A percentile compares a stretch with the other conserved stretches of the same genome.
phyloP scores from a whole-genome alignment of 108 stramenopile species.

The Nitzschia sp. region DNA sequence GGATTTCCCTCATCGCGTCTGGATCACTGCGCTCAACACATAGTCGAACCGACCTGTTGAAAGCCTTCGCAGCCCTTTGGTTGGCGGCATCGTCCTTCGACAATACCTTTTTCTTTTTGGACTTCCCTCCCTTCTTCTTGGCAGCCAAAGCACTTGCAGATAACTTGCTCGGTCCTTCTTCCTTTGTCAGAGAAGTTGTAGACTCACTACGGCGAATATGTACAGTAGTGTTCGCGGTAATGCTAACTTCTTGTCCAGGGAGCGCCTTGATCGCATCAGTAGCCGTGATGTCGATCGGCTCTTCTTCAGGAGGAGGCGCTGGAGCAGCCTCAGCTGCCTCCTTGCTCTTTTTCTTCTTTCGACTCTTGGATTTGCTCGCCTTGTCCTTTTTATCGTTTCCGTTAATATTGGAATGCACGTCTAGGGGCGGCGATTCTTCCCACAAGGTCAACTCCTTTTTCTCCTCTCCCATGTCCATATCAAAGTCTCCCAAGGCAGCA shows the following conservation, averaged over 20 bases:
- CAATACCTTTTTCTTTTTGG: slow-evolving; percentile 59
- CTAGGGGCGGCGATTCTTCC: neutral
- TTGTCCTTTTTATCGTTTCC: slow-evolving; percentile 3
- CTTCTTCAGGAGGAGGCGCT: slow-evolving; percentile 15
- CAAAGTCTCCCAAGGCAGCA: slow-evolving; percentile 41
- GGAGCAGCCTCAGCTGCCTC: slow-evolving; percentile 19
- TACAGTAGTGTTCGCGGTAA: slow-evolving; percentile 67
- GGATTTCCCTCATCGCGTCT: slow-evolving; percentile 64
- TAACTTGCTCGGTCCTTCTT: slow-evolving; percentile 15
- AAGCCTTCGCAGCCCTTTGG: slow-evolving; percentile 66
- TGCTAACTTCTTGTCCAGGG: slow-evolving; percentile 79
- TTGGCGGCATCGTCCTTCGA: slow-evolving; percentile 72
- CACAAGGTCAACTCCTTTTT: slow-evolving; percentile 21
- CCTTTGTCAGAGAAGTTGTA: slow-evolving; percentile 44
- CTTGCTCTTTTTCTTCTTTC: slow-evolving; percentile 47
- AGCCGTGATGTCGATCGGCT: slow-evolving; percentile 34
- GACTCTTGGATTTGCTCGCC: slow-evolving; percentile 19
- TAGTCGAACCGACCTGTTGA: slow-evolving; percentile 70
- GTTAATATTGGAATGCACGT: neutral
- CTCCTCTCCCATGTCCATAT: slow-evolving; percentile 19
- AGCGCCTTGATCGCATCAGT: slow-evolving; percentile 70
- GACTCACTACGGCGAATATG: slow-evolving; percentile 61
- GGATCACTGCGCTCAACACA: slow-evolving; percentile 83
- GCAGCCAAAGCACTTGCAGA: slow-evolving; percentile 2
- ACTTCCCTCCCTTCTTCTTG: slow-evolving; percentile 53